These are phyloP conservation scores for Tardiomyces blankii DNA, from an alignment of 1,139 yeast genomes.

Conservation along the genomic window DNA sequence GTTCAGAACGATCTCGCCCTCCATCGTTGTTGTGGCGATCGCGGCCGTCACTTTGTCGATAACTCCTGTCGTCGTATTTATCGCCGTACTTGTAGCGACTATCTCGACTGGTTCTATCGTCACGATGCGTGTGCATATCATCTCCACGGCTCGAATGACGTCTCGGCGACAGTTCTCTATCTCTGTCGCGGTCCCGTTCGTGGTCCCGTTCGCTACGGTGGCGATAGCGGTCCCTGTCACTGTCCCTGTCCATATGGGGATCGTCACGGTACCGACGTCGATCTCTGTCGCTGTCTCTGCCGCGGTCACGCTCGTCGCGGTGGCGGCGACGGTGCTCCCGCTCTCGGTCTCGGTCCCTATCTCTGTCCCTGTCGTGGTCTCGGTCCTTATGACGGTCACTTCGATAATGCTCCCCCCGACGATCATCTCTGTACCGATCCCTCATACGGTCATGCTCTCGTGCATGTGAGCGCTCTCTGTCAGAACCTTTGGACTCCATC, in stretches of 20 bases:
- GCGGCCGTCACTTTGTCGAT: not conserved
- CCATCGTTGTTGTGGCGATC: not conserved
- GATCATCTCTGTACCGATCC: too few species aligned
- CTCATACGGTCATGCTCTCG: too few species aligned
- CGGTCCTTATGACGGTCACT: too few species aligned
- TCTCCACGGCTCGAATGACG: not conserved
- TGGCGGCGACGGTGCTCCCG: too few species aligned
- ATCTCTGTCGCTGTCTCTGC: too few species aligned
- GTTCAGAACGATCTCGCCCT: not conserved
- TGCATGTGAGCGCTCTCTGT: too few species aligned
- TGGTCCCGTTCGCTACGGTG: conserved; percentile 1
- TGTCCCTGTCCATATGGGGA: conserved; percentile 2
- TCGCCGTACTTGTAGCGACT: too few species aligned
- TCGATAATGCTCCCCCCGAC: too few species aligned
- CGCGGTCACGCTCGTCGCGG: too few species aligned
- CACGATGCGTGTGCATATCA: too few species aligned
- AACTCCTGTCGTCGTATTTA: not conserved
- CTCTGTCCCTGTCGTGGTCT: conserved; percentile 8
- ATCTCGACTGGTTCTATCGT: too few species aligned
- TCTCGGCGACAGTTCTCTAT: not conserved
- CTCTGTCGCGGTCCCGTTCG: not conserved
- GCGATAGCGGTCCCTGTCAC: conserved; percentile 2
- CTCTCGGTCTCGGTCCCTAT: conserved; percentile 1
- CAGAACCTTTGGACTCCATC: not conserved
- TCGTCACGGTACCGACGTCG: not conserved